Conservation (phyloP, 1,284 basidiomycete species). For the Pseudozyma flocculosa region DNA sequence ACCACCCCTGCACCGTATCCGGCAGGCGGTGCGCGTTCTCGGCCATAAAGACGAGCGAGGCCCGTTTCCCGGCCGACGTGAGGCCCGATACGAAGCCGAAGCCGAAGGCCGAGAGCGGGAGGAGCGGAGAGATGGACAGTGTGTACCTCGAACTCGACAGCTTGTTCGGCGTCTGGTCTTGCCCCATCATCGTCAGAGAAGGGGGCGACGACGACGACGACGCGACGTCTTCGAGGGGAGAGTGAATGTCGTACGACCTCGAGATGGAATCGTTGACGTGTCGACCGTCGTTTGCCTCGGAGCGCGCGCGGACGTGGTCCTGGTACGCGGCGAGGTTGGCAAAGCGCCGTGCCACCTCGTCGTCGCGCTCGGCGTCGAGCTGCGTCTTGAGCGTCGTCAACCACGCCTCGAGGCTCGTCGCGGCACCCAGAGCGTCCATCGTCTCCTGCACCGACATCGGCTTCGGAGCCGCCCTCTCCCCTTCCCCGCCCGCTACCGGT, state of each 20-base stretch:
- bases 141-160: slow-evolving; percentile 5
- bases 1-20: slow-evolving; percentile 57
- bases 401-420: slow-evolving; percentile 32
- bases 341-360: slow-evolving; percentile 26
- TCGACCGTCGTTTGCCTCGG: neutral
- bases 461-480: slow-evolving; percentile 6
- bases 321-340: no score
- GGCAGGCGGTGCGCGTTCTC: slow-evolving; percentile 56
- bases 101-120: slow-evolving; percentile 37
- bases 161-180: slow-evolving; percentile 5
- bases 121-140: slow-evolving; percentile 22
- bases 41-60: slow-evolving; percentile 52
- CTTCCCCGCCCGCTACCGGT: no score
- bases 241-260: slow-evolving; percentile 11
- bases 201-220: no score
- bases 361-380: slow-evolving; percentile 27
- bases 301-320: neutral
- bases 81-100: slow-evolving; percentile 48
- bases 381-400: slow-evolving; percentile 22
- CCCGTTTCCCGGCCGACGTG: slow-evolving; percentile 31
- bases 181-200: no score
- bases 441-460: slow-evolving; percentile 12
- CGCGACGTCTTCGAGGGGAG: slow-evolving; percentile 8
- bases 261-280: slow-evolving; percentile 29
- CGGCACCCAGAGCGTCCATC: slow-evolving; percentile 21